Evolutionary conservation across 192 early-diverging fungal species (phyloP).

Genomic region (Coemansia sp.): DNA sequence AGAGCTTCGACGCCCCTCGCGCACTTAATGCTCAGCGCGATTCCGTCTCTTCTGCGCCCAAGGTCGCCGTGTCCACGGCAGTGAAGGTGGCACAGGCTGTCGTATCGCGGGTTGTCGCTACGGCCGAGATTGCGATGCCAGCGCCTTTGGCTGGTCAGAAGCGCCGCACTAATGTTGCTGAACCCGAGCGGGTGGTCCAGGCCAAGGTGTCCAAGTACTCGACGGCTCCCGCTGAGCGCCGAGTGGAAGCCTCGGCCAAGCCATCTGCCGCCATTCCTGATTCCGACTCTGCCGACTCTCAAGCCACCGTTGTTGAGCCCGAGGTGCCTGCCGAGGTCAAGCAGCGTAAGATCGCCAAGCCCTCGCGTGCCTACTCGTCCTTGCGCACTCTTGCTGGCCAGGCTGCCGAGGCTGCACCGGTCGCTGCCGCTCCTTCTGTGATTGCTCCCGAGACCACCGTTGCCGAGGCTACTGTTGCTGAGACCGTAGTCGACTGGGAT

Average conservation of each 20-base stretch:
- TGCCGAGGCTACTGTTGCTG: neutral
- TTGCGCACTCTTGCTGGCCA: constrained; percentile 16
- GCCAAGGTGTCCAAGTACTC: constrained; percentile 16
- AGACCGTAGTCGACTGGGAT: constrained; percentile 55
- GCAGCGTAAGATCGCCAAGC: constrained; percentile 40
- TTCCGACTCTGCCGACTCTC: constrained; percentile 31
- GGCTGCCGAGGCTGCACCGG: constrained; percentile 10
- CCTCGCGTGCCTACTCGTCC: constrained; percentile 36
- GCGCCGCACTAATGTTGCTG: constrained; percentile 27
- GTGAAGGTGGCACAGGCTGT: neutral
- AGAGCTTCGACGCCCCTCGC: neutral
- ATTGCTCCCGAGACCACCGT: neutral
- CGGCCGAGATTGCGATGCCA: constrained; percentile 6
- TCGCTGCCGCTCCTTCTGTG: neutral
- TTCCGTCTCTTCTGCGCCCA: constrained; percentile 31
- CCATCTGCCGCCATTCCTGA: constrained; percentile 12
- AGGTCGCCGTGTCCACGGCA: constrained; percentile 12
- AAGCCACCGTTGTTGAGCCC: constrained; percentile 37
- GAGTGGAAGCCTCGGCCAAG: neutral
- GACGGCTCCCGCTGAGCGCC: neutral
- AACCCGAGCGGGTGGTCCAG: constrained; percentile 26
- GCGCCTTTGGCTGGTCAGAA: constrained; percentile 30
- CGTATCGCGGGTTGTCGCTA: neutral
- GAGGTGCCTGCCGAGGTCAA: neutral
- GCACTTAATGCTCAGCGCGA: constrained; percentile 15